These are phyloP conservation scores for Boletus reticulatus DNA, from an alignment of 768 basidiomycete species.

Conservation along the genomic window DNA sequence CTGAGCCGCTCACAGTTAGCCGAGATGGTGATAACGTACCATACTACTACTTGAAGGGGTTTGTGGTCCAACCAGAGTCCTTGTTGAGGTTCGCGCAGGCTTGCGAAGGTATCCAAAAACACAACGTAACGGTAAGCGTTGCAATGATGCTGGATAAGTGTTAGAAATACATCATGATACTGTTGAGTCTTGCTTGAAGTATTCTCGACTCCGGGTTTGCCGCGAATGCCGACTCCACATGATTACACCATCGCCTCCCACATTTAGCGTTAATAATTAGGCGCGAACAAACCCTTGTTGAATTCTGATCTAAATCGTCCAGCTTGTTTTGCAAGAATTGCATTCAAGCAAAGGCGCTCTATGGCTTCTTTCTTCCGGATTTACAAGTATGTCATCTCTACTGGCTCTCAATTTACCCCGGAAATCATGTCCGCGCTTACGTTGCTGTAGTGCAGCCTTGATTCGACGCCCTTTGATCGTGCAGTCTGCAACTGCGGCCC, in stretches of 20 bases:
- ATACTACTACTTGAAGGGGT: too few relatives aligned
- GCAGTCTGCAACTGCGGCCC: conserved; percentile 61
- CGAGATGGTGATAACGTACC: too few relatives aligned
- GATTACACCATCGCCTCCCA: neutral
- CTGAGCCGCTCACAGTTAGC: too few relatives aligned
- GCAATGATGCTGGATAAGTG: too few relatives aligned
- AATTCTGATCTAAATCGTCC: neutral
- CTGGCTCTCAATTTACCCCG: neutral
- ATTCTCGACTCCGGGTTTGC: too few relatives aligned
- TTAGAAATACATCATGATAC: too few relatives aligned
- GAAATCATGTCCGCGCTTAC: neutral
- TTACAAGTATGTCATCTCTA: conserved; percentile 37
- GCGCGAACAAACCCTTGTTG: neutral
- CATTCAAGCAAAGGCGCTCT: neutral
- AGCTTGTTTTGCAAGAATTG: neutral
- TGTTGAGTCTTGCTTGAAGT: too few relatives aligned
- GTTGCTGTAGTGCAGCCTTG: conserved; percentile 49
- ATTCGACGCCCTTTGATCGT: conserved; percentile 60
- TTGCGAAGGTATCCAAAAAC: too few relatives aligned
- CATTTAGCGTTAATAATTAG: neutral
- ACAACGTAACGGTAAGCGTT: too few relatives aligned
- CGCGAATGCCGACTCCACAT: too few relatives aligned
- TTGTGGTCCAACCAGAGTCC: too few relatives aligned
- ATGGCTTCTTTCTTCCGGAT: conserved; percentile 46
- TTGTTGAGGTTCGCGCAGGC: too few relatives aligned